Evolutionary conservation across 306 rosid species (phyloP), one percentile per base, ranked within the genome.

Genomic region (Gastrolobium villosum): DNA sequence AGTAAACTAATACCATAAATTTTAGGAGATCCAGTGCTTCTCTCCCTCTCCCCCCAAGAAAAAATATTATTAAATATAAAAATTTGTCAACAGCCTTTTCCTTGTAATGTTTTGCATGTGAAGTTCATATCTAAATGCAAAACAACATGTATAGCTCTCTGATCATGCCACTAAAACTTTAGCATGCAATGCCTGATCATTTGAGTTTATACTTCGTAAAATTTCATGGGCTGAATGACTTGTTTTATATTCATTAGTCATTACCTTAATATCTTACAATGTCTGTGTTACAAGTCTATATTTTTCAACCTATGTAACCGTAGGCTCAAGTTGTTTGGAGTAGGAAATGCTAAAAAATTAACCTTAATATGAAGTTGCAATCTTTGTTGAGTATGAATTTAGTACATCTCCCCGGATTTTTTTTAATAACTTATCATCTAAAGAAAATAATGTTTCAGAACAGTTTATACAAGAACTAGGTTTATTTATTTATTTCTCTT

Each of bases 371-470:
- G 76, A 68, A 43, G 57, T 48, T 32, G 53, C 44, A 37, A 49
- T 67, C 57, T 68, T 34, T 20, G 30, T 57, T 59, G 77, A 63
- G 30, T 80, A 66, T 68, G 76, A 81, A 45, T 41, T 66, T 63
- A 40, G 48, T 67, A 40, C 65, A 68, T 32, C 28, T 67, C 65
- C 43, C 60, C 10, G 15, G 57, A 43, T 13, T 44, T 52, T 54
- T 64, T 20, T 20, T 20, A 20, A 1, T 45, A 55, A 20, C 13
- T 53, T 26, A 43, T 28, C 56, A 71, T 79, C 56, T 70, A 14
- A 43, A 44, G n/a, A 64, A 54, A 64, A 72, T 72, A 53, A 45
- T 67, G 71, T 66, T 76, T 34, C 54, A 50, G 6, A 13, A 11
- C 10, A 44, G 67, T 59, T 81, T 75, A 40, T 53, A 69, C 39